Evolutionary conservation across 768 basidiomycete species (phyloP), one percentile per base, ranked within the genome.

Genomic region (Lactarius hengduanensis): DNA sequence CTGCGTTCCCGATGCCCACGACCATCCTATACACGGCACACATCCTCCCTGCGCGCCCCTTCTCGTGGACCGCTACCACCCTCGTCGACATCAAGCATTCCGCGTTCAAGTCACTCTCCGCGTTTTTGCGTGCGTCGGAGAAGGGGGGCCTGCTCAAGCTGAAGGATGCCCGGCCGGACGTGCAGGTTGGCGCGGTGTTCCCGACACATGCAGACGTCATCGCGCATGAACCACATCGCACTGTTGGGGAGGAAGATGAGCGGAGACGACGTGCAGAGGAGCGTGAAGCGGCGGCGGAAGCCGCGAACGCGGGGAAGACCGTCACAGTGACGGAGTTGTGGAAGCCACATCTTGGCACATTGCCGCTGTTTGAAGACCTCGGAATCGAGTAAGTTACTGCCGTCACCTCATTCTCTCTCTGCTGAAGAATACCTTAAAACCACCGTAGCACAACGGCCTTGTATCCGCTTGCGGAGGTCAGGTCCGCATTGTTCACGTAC

Each of bases 41-140:
- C 72, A 83, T 96, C 58, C 82, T 96, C 2, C 93, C 93, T 6
- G 86, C 81, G 61, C 83, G 93, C n/a, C 91, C 93, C 9, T 85
- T 86, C n/a, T 85, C 84, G 64, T 84, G 59, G n/a, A 53, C 55
- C 73, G 73, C 74, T 69, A 75, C 74, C 16, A 80, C 70, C 67
- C 80, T 67, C 50, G 82, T 90, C 65, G 91, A 84, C 70, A 89
- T 96, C 75, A 94, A 90, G 71, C 82, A 88, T 11, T 94, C 92
- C 1, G 82, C 82, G 2, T 84, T 87, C 79, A 97, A 95, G 76
- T 91, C 92, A 11, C 81, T 96, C 22, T 82, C 87, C 1, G 82
- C 88, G 1, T 95, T 96, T 78, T 81, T 97, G 71, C 94, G 91
- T 74, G 72, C 83, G 20, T 80, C 83, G 20, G 91, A 92, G 67